These are phyloP conservation scores for Oryza brachyantha DNA, from an alignment of 176 grass and related monocot genomes.

Conservation along the genomic window DNA sequence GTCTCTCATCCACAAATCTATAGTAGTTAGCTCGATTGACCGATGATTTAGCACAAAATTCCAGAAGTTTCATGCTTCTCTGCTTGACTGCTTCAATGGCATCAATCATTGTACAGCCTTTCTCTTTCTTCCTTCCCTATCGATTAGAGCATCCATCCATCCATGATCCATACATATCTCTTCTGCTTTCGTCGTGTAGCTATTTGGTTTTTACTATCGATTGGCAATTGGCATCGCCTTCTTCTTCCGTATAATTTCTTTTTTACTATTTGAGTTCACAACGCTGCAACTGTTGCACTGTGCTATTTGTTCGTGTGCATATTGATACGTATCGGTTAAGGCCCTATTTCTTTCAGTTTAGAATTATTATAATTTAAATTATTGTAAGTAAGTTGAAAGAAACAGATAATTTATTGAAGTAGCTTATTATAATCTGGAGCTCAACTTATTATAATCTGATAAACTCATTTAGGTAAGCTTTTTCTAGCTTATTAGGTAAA, in stretches of 20 bases:
- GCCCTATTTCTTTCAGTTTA: too few relatives aligned
- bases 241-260: neutral
- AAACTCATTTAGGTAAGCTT: too few relatives aligned
- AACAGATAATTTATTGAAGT: too few relatives aligned
- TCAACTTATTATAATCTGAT: too few relatives aligned
- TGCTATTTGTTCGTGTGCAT: too few relatives aligned
- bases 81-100: neutral
- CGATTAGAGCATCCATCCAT: neutral
- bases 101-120: neutral
- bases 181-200: neutral
- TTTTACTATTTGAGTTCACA: neutral
- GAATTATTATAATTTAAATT: too few relatives aligned
- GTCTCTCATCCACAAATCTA: neutral
- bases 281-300: neutral
- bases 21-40: neutral
- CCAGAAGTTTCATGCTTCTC: neutral
- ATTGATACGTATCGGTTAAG: too few relatives aligned
- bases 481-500: too few relatives aligned
- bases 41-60: neutral
- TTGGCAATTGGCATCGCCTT: neutral
- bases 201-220: too few relatives aligned
- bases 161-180: neutral
- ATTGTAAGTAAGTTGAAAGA: too few relatives aligned
- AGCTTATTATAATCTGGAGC: too few relatives aligned
- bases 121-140: neutral